Conservation (phyloP, 108 stramenopile genomes). For the Nannochloropsis oceanica region DNA sequence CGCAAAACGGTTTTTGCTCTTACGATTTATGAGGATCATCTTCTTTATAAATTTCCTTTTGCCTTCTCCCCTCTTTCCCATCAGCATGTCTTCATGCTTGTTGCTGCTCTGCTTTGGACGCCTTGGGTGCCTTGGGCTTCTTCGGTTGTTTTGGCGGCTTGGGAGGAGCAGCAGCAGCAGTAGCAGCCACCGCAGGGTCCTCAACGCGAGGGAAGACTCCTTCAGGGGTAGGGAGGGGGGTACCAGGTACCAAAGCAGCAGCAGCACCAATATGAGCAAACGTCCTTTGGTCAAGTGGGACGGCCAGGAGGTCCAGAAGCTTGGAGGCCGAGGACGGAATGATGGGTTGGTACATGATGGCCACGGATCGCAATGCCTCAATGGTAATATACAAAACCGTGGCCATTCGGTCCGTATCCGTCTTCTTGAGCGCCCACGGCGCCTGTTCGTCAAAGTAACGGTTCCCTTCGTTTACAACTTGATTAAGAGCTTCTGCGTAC, state of each 20-base stretch:
- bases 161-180: not conserved
- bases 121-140: not conserved
- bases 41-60: too few species aligned
- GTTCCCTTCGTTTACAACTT: constrained; percentile 71
- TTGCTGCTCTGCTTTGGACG: too few species aligned
- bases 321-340: constrained; percentile 62
- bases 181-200: not conserved
- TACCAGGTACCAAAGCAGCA: not conserved
- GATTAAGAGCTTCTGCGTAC: constrained; percentile 20
- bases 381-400: constrained; percentile 70
- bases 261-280: not conserved
- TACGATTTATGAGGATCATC: too few species aligned
- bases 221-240: not conserved
- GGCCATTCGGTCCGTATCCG: constrained; percentile 58
- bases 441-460: constrained; percentile 72
- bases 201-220: not conserved
- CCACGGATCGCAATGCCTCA: constrained; percentile 69
- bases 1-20: too few species aligned
- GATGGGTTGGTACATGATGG: constrained; percentile 76
- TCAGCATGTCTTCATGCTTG: too few species aligned
- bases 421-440: constrained; percentile 78
- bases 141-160: not conserved
- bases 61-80: too few species aligned
- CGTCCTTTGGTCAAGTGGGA: constrained; percentile 3
- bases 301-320: constrained; percentile 66